Evolutionary conservation across 257 asterid species (phyloP).

Genomic region (Nicotiana paniculata): DNA sequence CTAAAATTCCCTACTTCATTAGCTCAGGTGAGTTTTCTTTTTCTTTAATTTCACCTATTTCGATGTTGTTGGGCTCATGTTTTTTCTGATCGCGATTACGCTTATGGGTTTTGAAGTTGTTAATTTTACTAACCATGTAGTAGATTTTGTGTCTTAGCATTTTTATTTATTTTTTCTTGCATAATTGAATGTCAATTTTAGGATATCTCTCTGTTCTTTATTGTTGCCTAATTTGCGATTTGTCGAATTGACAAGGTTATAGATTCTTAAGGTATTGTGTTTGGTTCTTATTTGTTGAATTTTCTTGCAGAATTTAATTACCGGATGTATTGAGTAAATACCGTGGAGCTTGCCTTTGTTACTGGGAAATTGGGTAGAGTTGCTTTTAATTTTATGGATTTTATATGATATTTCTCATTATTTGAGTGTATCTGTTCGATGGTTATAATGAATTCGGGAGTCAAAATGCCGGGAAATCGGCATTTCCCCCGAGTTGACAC

Average conservation of each 20-base stretch:
- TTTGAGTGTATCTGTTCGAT: constrained; percentile 14
- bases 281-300: too few relatives aligned
- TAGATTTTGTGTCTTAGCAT: background rate
- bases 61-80: background rate
- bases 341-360: constrained; percentile 14
- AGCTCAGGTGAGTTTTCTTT: background rate
- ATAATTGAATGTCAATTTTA: background rate
- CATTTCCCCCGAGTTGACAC: constrained; percentile 49
- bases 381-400: constrained; percentile 13
- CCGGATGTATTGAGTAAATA: constrained; percentile 8
- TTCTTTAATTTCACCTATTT: background rate
- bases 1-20: background rate
- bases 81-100: background rate
- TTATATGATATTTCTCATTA: constrained; percentile 10
- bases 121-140: background rate
- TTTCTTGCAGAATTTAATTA: constrained; percentile 24
- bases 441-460: constrained; percentile 29
- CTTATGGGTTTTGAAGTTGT: background rate
- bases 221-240: background rate
- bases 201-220: background rate
- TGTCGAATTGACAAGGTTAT: too few relatives aligned
- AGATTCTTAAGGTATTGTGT: too few relatives aligned
- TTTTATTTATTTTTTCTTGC: background rate
- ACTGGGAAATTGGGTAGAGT: constrained; percentile 22
- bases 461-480: constrained; percentile 38